Base-by-base conservation (phyloP, 225 moss, liverwort and hornwort genomes). In the Bryum argenteum region DNA sequence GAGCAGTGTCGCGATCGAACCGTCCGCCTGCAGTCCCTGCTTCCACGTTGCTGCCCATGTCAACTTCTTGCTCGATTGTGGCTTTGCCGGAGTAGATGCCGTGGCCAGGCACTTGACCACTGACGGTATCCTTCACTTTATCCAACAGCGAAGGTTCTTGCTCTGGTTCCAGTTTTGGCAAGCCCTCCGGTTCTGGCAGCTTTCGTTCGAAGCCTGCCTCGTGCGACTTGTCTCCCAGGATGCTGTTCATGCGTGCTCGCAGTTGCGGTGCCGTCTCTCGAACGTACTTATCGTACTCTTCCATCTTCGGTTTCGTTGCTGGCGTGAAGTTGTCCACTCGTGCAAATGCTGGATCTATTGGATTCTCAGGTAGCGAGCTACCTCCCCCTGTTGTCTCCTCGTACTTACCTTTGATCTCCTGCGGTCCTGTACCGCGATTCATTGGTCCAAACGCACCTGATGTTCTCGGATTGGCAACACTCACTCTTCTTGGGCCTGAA, bases 271-370 rank as follows among this genome's bases (percentile, higher is more conserved):
- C 70, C 14, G 22, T 69, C 56, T 84, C 72, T 58, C 60, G 72
- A 42, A 84, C 69, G 59, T 75, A 84, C 19, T 81, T 54, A 4
- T 84, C 81, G 24, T 84, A 84, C 42, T 81, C 75, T 53, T 81
- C 41, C 53, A 72, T 15, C 75, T 81, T 78, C 40, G 84, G 81
- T 67, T 81, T 83, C 38, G 79, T 81, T 20, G 81, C 77, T 65
- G 65, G 45, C 14, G 74, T 8, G 48, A 54, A 19, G 61, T 40
- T 78, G 11, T 61, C 61, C 33, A 78, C 48, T 50, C 13, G 13
- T 12, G 40, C 81, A 38, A 58, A 81, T 1, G 47, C 20, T 16
- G 38, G 15, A 37, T 75, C 57, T 4, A 66, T 3, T 10, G 57
- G 69, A 37, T 66, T 82, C 15, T 11, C 5, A 41, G 23, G 33